A percentile compares a stretch with the other conserved stretches of the same genome.
Conservation (phyloP, 495 filamentous ascomycete genomes). For the Neohortaea acidophila region DNA sequence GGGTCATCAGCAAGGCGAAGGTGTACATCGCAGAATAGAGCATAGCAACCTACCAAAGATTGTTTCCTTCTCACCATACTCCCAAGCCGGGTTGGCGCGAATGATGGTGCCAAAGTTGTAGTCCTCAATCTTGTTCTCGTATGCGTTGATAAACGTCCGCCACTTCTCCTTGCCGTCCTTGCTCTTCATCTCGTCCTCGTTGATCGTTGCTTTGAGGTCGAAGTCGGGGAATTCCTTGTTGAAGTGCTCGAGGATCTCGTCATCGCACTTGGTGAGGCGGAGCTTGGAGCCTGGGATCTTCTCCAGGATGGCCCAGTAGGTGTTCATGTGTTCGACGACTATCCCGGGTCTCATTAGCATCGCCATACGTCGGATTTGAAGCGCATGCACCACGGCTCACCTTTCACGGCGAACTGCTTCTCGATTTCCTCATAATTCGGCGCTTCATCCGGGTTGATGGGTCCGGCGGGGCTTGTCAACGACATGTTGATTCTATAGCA, state of each 20-base stretch:
- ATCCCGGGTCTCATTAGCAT: constrained; percentile 3
- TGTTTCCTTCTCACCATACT: constrained; percentile 78
- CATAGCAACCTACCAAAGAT: constrained; percentile 55
- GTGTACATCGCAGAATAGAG: not conserved
- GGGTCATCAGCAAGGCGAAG: constrained; percentile 1
- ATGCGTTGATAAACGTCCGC: constrained; percentile 86
- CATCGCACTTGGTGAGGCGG: constrained; percentile 81
- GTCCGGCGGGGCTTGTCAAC: not conserved
- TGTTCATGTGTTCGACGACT: constrained; percentile 90
- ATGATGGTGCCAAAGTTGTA: constrained; percentile 97
- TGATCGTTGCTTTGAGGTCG: constrained; percentile 58
- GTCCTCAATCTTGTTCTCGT: constrained; percentile 83
- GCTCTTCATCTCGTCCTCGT: constrained; percentile 96
- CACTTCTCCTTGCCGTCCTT: constrained; percentile 89
- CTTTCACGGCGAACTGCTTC: constrained; percentile 98
- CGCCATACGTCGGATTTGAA: not conserved
- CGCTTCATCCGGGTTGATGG: constrained; percentile 45
- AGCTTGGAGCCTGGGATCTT: constrained; percentile 70
- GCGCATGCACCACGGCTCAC: constrained; percentile 30
- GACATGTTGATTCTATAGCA: constrained; percentile 3
- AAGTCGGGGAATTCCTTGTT: constrained; percentile 81
- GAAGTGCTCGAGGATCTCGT: constrained; percentile 85
- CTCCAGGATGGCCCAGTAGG: constrained; percentile 93
- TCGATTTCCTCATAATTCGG: constrained; percentile 90
- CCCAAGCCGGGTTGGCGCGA: constrained; percentile 55